A percentile compares a stretch with the other conserved stretches of the same genome.
phyloP scores from a whole-genome alignment of 495 filamentous ascomycete genomes.

The Neurospora sp. region DNA sequence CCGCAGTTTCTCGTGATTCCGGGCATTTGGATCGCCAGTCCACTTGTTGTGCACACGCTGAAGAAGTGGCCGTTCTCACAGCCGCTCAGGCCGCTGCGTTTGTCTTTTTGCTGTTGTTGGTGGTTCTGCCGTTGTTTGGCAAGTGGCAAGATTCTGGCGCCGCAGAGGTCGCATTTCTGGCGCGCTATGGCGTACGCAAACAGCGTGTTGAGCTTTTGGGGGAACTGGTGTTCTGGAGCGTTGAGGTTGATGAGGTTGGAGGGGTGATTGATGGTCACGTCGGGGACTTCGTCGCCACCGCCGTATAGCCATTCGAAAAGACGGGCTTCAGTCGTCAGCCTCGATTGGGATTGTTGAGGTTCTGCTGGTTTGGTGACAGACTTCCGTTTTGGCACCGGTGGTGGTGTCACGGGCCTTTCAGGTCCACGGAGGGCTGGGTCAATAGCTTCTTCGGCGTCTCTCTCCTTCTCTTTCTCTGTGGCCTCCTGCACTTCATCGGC shows the following conservation, averaged over 20 bases:
- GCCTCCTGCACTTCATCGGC: background rate
- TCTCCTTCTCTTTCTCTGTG: background rate
- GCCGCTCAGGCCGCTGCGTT: constrained; percentile 12
- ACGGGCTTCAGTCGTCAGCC: constrained; percentile 30
- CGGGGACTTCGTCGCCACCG: constrained; percentile 29
- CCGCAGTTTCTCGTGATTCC: constrained; percentile 32
- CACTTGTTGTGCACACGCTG: constrained; percentile 32
- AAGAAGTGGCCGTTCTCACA: constrained; percentile 22
- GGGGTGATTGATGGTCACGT: constrained; percentile 12
- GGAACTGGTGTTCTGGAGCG: background rate
- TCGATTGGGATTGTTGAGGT: background rate
- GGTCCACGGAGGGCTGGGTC: background rate
- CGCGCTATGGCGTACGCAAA: constrained; percentile 17
- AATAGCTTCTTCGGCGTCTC: background rate
- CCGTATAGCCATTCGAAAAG: constrained; percentile 41
- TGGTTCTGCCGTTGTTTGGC: background rate
- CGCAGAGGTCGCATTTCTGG: constrained; percentile 31
- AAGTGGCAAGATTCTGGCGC: constrained; percentile 6
- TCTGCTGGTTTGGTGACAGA: background rate
- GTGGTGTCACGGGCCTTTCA: background rate
- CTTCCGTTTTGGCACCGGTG: background rate
- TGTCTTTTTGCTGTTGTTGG: background rate
- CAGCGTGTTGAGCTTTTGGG: constrained; percentile 13
- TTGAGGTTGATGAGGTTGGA: background rate
- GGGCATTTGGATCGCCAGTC: constrained; percentile 33